Evolutionary conservation across 2,329 filamentous ascomycete genomes (phyloP), one percentile per base, ranked within the genome.

Genomic region (Curvularia hawaiiensis): DNA sequence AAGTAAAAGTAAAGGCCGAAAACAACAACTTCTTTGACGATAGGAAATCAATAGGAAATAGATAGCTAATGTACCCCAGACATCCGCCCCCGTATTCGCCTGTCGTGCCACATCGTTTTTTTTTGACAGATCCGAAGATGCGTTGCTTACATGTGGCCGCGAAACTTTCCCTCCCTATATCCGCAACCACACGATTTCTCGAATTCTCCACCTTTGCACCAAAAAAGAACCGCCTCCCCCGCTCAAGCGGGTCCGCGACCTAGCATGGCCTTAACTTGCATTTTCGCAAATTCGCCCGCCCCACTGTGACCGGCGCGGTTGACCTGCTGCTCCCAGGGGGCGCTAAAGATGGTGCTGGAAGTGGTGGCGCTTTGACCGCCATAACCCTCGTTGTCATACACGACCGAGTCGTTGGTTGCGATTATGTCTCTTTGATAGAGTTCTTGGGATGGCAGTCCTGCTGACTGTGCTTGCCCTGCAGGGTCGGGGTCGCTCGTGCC

Each of bases 391-490:
- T 77, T 63, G 71, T 88, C 84, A 22, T 72, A 70, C 4, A 82
- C 69, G 18, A 88, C 69, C 0, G 80, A 83, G 47, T 80, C 79
- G 69, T 88, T 88, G 3, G 79, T 74, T 4, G 84, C 84, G 28
- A 75, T 71, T 26, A 89, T 83, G 48, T 84, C 79, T 20, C 88
- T 79, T 55, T 74, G 77, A 72, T 89, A 91, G 43, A 89, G 75
- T 69, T 82, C 76, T 14, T 62, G 39, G n/a, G 44, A 44, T 45
- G 35, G 33, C 53, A 24, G 41, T 46, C 28, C 10, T 31, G 28
- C 44, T 47, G 44, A 14, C 49, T 24, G 16, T 14, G 24, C 47
- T 28, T 39, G 47, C 33, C 47, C 24, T 24, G 35, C 4, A 30
- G 2, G n/a, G 4, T 24, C 47, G 38, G 35, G 49, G n/a, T 44